These are phyloP conservation scores for Leucoagaricus sp. DNA, from an alignment of 1,284 basidiomycete species.

Conservation along the genomic window DNA sequence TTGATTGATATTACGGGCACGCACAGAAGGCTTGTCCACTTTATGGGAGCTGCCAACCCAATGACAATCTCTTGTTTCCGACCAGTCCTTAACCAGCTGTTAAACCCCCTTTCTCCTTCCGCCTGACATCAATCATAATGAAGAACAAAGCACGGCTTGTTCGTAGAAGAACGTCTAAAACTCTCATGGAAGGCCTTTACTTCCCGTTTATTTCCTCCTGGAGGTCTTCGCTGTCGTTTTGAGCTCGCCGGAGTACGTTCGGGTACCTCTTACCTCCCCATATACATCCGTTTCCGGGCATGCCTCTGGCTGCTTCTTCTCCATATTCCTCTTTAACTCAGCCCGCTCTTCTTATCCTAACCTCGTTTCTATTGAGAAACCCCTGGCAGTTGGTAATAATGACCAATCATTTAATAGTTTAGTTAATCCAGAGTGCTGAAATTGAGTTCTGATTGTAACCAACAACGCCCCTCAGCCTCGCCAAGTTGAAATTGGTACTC, in stretches of 20 bases:
- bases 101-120: background rate
- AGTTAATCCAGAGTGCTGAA: background rate
- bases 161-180: background rate
- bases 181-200: background rate
- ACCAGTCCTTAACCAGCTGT: background rate
- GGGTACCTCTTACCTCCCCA: background rate
- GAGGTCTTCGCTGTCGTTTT: background rate
- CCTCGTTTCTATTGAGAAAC: slow-evolving; percentile 5
- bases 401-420: background rate
- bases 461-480: background rate
- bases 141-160: background rate
- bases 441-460: background rate
- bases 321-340: background rate
- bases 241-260: background rate
- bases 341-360: background rate
- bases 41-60: background rate
- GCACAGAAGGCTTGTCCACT: too few relatives aligned
- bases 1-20: too few relatives aligned
- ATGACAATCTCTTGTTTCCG: background rate
- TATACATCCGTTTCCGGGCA: too few relatives aligned
- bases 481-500: background rate
- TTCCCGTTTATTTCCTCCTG: background rate
- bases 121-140: background rate
- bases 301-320: background rate
- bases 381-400: background rate